Evolutionary conservation across 2,329 filamentous ascomycete genomes (phyloP), one percentile per base, ranked within the genome.

Genomic region (Cercospora sp.): DNA sequence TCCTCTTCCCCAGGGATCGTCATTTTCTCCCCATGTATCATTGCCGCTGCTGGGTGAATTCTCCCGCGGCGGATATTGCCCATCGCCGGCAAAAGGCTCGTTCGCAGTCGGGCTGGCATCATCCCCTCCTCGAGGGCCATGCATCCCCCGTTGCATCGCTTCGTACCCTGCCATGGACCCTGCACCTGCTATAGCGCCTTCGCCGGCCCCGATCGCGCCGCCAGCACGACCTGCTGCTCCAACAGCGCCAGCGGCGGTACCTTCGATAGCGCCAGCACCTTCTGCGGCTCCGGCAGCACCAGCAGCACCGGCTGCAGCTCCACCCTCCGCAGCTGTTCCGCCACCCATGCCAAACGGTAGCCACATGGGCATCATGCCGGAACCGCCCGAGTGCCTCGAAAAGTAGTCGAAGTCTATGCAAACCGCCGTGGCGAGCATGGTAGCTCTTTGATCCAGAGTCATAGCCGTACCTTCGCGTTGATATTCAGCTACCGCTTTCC

Each of bases 321-420:
- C 78, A 23, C 75, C 79, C 36, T 75, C 80, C 4, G 79, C 81
- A 8, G 73, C 75, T 4, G 74, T 74, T 0, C 70, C 71, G 28
- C 71, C 74, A 10, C 75, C 75, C 78, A 79, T 78, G 7, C 62
- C 48, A 26, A 58, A 64, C 1, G 83, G 82, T 67, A 86, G 80
- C 78, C 82, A 84, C 60, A 88, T 74, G 0, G 87, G 87, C 75
- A 89, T 82, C 45, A 84, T 82, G 1, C 84, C 80, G 16, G 83
- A 78, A 16, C 68, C 79, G 9, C 82, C 82, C 63, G 85, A 87
- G 69, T 89, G 86, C 1, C 87, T 82, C 67, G 87, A 89, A 79
- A 90, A 90, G 77, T 90, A 90, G 75, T 90, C 88, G 68, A 89
- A 90, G 73, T 90, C 88, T 58, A 90, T 84, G 65, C 82, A 87